phyloP scores from a whole-genome alignment of 2,329 filamentous ascomycete genomes.

The Tolypocladium tropicale region DNA sequence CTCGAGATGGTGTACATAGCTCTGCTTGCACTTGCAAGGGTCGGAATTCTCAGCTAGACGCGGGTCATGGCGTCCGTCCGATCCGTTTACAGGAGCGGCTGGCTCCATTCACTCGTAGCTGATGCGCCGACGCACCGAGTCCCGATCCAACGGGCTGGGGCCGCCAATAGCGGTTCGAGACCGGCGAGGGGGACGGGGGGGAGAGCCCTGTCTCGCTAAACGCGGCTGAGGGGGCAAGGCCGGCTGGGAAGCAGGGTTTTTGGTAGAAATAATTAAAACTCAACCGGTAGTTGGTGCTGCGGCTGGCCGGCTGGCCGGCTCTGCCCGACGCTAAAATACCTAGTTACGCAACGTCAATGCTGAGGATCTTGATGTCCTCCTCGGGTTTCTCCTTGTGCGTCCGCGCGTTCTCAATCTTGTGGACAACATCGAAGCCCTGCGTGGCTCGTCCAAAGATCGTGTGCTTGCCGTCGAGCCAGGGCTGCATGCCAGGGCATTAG shows the following conservation, averaged over 20 bases:
- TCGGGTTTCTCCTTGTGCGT: slow-evolving; percentile 89
- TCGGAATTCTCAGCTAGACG: background rate
- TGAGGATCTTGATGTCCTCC: slow-evolving; percentile 95
- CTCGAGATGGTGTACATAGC: background rate
- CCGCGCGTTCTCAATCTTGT: slow-evolving; percentile 86
- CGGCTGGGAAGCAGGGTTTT: background rate
- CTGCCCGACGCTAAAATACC: background rate
- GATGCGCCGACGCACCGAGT: background rate
- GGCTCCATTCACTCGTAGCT: background rate
- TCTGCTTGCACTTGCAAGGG: background rate
- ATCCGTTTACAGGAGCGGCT: background rate
- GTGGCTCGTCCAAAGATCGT: slow-evolving; percentile 90
- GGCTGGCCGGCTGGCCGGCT: background rate
- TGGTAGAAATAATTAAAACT: background rate
- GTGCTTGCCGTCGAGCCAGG: slow-evolving; percentile 93
- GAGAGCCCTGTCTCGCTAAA: background rate
- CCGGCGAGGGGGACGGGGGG: background rate
- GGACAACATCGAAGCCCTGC: slow-evolving; percentile 85
- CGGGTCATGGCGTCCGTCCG: background rate
- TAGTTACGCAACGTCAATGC: slow-evolving; percentile 53
- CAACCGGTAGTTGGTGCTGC: background rate
- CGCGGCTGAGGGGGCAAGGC: background rate
- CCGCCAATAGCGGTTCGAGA: background rate
- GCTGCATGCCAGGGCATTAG: slow-evolving; percentile 26
- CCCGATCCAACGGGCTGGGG: background rate